These are phyloP conservation scores for Polygonum aviculare DNA, from an alignment of 148 eudicot genomes.

Conservation along the genomic window DNA sequence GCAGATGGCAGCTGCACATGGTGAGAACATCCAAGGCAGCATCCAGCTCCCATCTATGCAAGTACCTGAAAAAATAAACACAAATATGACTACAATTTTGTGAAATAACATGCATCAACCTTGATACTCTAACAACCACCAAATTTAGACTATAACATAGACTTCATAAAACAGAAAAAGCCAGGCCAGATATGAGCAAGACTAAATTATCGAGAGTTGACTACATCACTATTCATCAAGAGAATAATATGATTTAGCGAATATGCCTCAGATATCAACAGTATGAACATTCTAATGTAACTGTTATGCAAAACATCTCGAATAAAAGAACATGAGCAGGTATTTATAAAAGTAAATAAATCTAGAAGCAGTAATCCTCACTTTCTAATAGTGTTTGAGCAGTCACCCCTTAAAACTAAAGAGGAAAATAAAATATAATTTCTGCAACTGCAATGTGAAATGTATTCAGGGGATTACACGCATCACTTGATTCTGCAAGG, in stretches of 20 bases:
- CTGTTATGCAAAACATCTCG: not conserved
- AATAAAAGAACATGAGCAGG: not conserved
- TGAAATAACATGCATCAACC: not conserved
- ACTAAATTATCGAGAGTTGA: not conserved
- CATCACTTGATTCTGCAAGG: not conserved
- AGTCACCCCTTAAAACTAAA: not conserved
- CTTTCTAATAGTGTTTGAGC: not conserved
- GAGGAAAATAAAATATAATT: not conserved
- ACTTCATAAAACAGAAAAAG: too few species aligned
- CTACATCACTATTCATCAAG: not conserved
- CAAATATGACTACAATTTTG: not conserved
- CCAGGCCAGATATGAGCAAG: not conserved
- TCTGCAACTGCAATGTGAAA: not conserved
- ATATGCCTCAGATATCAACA: not conserved
- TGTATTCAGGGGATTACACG: not conserved
- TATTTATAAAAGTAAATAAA: not conserved
- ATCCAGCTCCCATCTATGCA: conserved; percentile 93
- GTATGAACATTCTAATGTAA: not conserved
- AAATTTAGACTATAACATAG: not conserved
- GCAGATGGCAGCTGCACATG: conserved; percentile 95
- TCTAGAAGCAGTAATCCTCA: not conserved
- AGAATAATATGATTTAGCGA: not conserved
- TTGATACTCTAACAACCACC: not conserved
- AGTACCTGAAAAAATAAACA: conserved; percentile 38
- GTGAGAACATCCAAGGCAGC: conserved; percentile 95